Percentiles rank a stretch among this genome's conserved stretches.
These are phyloP conservation scores for Suillus fuscotomentosus DNA, from an alignment of 768 basidiomycete species.

Conservation along the genomic window DNA sequence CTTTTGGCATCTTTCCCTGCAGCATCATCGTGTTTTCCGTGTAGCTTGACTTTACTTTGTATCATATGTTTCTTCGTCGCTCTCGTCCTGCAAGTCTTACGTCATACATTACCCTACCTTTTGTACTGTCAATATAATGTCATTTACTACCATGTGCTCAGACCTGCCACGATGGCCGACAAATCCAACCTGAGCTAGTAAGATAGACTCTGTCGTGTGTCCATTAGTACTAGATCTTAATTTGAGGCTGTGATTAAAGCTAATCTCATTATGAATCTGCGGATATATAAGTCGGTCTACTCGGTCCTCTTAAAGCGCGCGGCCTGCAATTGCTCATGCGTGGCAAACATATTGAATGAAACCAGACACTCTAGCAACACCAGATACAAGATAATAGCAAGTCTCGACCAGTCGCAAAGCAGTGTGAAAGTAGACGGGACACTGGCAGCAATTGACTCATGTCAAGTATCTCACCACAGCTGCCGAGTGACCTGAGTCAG, in stretches of 20 bases:
- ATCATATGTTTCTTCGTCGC: neutral
- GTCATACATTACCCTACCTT: neutral
- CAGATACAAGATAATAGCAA: neutral
- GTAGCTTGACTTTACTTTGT: constrained; percentile 1
- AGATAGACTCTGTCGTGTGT: neutral
- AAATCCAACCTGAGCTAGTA: neutral
- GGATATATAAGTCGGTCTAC: neutral
- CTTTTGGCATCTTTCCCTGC: constrained; percentile 8
- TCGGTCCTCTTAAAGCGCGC: neutral
- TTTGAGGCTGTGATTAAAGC: constrained; percentile 1
- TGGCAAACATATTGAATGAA: neutral
- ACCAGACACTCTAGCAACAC: neutral
- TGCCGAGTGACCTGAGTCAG: neutral
- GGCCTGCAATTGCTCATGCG: neutral
- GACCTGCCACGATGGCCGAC: neutral
- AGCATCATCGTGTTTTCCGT: constrained; percentile 3
- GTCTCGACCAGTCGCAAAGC: neutral
- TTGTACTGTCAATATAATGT: neutral
- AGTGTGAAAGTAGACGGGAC: neutral
- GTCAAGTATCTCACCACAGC: neutral
- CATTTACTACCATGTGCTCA: neutral
- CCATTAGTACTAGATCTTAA: constrained; percentile 1
- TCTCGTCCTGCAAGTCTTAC: neutral
- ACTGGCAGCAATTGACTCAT: neutral
- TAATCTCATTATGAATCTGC: neutral